Evolutionary conservation across 805 yeast species (phyloP), one percentile per base, ranked within the genome.

Genomic region (Metschnikowia kunwiensis): DNA sequence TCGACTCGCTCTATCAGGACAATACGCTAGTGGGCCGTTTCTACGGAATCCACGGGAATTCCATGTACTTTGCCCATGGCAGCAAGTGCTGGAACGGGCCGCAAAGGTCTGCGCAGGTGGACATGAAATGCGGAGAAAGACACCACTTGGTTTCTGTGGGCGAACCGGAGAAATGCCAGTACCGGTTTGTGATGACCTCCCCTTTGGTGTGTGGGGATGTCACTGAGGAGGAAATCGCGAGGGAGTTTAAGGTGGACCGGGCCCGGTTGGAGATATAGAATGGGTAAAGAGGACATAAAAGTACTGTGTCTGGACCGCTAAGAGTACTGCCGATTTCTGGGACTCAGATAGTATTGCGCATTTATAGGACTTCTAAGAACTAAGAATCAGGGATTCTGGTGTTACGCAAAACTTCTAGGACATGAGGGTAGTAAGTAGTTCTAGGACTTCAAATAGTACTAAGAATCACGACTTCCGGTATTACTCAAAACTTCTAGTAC

Each of bases 61-160:
- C 57, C 50, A 31, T 60, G 49, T 63, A 63, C 21, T 93, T 69
- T 54, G 65, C 58, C 4, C 54, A 66, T 13, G 98, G 98, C 14
- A 80, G 78, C 27, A 75, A 71, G 53, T 93, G 98, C 60, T 91
- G 97, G 96, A 86, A 88, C 56, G 98, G 98, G 0, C 97, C 97
- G 5, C 57, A 65, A 19, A 77, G 98, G 57, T 74, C 82, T 22
- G 89, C 86, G 1, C 61, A 57, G 7, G 80, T 86, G 1, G 65
- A 66, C 15, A 54, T 89, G 36, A 64, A 67, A 12, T 93, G 98
- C 61, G 94, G 94, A 0, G 61, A 69, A 2, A 60, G 65, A 3
- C 65, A 73, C 30, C 65, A 70, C 38, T 57, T 87, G 16, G 38
- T 82, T n/a, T 57, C 77, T 3, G 95, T 91, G 7, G 68, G 80